phyloP scores from a whole-genome alignment of 306 rosid species.

The Pueraria montana region DNA sequence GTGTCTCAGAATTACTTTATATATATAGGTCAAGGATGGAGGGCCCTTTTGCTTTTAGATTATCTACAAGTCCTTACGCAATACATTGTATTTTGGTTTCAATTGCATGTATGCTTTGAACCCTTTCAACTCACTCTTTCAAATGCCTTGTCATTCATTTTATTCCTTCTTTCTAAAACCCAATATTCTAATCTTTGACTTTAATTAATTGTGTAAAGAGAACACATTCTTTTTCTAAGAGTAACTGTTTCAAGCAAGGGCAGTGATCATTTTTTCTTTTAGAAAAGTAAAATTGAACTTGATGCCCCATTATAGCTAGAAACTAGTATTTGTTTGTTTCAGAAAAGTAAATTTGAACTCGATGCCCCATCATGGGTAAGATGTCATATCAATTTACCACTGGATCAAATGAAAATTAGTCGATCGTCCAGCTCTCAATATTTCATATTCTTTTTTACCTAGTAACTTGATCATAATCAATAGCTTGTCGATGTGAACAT shows the following conservation, averaged over 20 bases:
- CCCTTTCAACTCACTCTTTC: constrained; percentile 35
- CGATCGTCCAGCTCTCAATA: background rate
- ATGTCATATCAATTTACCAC: background rate
- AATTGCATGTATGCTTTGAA: constrained; percentile 15
- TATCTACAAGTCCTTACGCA: constrained; percentile 33
- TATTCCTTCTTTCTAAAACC: constrained; percentile 25
- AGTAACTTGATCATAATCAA: background rate
- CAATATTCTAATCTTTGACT: constrained; percentile 47
- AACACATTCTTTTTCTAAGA: constrained; percentile 9
- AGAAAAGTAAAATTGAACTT: no score
- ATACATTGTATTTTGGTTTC: constrained; percentile 44
- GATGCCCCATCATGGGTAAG: constrained; percentile 13
- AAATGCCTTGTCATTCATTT: constrained; percentile 10
- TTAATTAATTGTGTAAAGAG: background rate
- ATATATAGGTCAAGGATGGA: constrained; percentile 37
- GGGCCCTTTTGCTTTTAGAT: constrained; percentile 36
- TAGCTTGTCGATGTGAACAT: background rate
- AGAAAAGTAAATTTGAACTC: background rate
- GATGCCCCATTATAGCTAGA: background rate
- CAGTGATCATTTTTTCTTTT: background rate
- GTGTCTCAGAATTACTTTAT: constrained; percentile 21
- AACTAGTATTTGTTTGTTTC: background rate
- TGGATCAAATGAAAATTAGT: background rate
- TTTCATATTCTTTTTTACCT: background rate
- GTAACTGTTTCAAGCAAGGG: background rate